Evolutionary conservation across 805 yeast species (phyloP), one percentile per base, ranked within the genome.

Genomic region (Metschnikowia borealis): DNA sequence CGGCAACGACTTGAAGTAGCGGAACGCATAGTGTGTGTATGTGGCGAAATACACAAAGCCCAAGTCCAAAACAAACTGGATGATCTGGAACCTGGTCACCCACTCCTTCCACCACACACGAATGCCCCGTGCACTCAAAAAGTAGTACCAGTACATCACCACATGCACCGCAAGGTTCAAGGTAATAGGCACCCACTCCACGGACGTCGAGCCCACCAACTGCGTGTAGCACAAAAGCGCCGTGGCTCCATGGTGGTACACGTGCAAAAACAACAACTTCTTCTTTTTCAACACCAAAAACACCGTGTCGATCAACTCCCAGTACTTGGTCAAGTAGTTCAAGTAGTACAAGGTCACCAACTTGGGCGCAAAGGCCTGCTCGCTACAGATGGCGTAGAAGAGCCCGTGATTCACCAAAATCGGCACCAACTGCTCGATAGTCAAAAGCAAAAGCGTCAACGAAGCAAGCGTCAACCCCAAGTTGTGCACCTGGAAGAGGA

Each of bases 71-170:
- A 92, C 73, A 66, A 92, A 92, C 75, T 92, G 99, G 63, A 88
- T 75, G 73, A 92, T 92, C 77, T 92, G 99, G 78, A 89, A 84
- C 58, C 96, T 81, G 50, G 99, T 92, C 59, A 92, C 97, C 97
- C 97, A 92, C 76, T 91, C 95, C 75, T 94, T 92, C 99, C 99
- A 92, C 97, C 97, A 91, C 48, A 92, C 97, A 63, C 89, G 85
- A 65, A 91, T 88, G 51, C 96, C 96, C 67, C 96, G 81, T 18
- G 97, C 88, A 47, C 94, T 80, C 62, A 92, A 77, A 78, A 91
- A 90, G 77, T 94, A 92, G 81, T 92, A 92, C 87, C 90, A 92
- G 81, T 92, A 92, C 99, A 92, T 94, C 50, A 92, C 83, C 46
- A 91, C 96, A 66, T 92, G 98, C 46, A 92, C 98, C 47, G 83